Conservation (phyloP, 495 filamentous ascomycete species). For the Aspergillus wentii region DNA sequence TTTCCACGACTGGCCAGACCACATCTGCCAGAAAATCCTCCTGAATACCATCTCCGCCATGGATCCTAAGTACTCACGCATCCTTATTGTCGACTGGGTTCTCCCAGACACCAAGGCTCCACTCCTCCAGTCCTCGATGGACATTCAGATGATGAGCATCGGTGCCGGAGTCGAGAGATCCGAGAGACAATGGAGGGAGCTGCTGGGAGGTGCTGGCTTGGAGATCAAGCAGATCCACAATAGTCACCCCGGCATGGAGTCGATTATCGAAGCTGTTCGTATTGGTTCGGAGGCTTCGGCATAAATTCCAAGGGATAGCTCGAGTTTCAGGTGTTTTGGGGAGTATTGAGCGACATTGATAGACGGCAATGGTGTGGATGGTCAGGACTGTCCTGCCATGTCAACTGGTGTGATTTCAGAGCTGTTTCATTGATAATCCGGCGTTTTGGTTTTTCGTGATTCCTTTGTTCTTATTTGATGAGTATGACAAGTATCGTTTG, state of each 20-base stretch:
- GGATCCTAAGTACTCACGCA: slow-evolving; percentile 27
- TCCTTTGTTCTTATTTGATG: too few species aligned
- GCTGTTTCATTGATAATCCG: too few species aligned
- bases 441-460: too few species aligned
- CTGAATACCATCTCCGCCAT: slow-evolving; percentile 32
- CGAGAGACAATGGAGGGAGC: slow-evolving; percentile 28
- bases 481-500: too few species aligned
- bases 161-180: slow-evolving; percentile 37
- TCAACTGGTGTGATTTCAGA: too few species aligned
- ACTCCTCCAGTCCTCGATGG: slow-evolving; percentile 27
- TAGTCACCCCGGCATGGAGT: slow-evolving; percentile 28
- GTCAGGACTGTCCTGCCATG: too few species aligned
- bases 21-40: slow-evolving; percentile 31
- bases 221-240: slow-evolving; percentile 31
- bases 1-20: slow-evolving; percentile 44
- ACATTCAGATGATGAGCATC: slow-evolving; percentile 44
- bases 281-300: too few species aligned
- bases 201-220: slow-evolving; percentile 28
- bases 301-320: too few species aligned
- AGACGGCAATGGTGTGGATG: too few species aligned
- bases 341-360: too few species aligned
- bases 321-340: too few species aligned
- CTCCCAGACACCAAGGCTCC: slow-evolving; percentile 29
- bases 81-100: slow-evolving; percentile 35
- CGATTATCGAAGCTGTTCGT: slow-evolving; percentile 31